A percentile compares a stretch with the other conserved stretches of the same genome.
Conservation (phyloP, 345 rosid species). For the Turnera subulata region DNA sequence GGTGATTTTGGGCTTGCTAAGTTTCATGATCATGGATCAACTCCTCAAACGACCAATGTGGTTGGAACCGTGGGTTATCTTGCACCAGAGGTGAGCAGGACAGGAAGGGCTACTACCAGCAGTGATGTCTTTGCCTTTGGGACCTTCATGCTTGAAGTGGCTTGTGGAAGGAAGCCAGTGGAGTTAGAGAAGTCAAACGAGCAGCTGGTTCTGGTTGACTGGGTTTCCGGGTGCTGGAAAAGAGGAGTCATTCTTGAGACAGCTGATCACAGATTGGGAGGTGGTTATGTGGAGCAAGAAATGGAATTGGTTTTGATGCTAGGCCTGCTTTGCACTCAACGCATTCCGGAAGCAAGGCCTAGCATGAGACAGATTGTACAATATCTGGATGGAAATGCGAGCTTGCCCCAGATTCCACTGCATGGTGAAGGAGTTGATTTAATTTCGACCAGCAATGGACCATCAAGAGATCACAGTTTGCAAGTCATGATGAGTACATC, state of each 20-base stretch:
- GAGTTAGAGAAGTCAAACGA: not conserved
- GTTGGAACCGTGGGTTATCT: conserved; percentile 20
- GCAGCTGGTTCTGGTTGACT: conserved; percentile 12
- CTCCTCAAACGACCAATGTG: conserved; percentile 19
- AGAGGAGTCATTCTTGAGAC: conserved; percentile 12
- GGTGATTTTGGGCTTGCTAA: conserved; percentile 23
- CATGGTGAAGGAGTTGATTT: conserved; percentile 1
- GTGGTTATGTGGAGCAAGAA: conserved; percentile 9
- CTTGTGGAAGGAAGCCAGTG: conserved; percentile 16
- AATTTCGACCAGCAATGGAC: not conserved
- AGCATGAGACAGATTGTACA: conserved; percentile 22
- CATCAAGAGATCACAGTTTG: not conserved
- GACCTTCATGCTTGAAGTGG: conserved; percentile 16
- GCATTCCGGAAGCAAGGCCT: conserved; percentile 7
- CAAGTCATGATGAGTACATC: conserved; percentile 8
- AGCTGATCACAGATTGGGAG: conserved; percentile 13
- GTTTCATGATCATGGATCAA: conserved; percentile 19
- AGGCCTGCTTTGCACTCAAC: conserved; percentile 14
- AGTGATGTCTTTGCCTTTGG: conserved; percentile 19
- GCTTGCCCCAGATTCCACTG: conserved; percentile 5
- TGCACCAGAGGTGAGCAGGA: conserved; percentile 14
- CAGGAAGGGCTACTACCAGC: conserved; percentile 14
- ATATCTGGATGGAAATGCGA: conserved; percentile 5
- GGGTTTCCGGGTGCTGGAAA: conserved; percentile 12
- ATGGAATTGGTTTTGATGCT: conserved; percentile 17